Evolutionary conservation across 2,329 filamentous ascomycete genomes (phyloP), one percentile per base, ranked within the genome.

Genomic region (Xylariaceae sp.): DNA sequence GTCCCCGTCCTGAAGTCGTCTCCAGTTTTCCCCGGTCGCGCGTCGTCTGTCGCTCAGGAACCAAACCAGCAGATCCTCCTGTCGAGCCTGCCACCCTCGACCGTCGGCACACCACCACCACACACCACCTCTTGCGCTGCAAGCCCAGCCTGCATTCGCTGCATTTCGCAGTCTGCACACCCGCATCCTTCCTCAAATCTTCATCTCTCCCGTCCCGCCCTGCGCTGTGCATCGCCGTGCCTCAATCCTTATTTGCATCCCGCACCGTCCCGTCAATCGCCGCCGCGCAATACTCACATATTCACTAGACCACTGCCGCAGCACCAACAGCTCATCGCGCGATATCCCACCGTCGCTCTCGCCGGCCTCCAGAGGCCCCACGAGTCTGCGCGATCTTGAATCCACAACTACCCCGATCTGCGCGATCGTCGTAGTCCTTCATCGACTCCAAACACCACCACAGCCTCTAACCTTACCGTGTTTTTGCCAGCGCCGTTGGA

Each of bases 1-100:
- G 22, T 28, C 22, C 22, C 22, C 22, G 22, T 28, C 22, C 22
- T 28, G 22, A 28, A 7, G 22, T 7, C 22, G 22, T 60, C 63
- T 61, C 63, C 61, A 64, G 60, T 58, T 63, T 64, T 61, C 54
- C 55, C 54, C 60, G 48, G 57, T 61, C 62, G 62, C 59, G 59
- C 48, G 40, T 28, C 22, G 22, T 16, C 56, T 61, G 61, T 61
- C 60, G 55, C 58, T 59, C 61, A 58, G 53, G 62, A 60, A 64
- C 55, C 57, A 46, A 45, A 45, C 43, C 41, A 55, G 57, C 45
- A 55, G 57, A 60, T 60, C 57, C 46, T 58, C 42, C 47, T 48
- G 43, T 42, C 53, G 53, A 52, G 48, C 53, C 44, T 34, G 44
- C 53, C 55, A 44, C 48, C 53, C 50, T 28, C 22, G 22, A 47